These are phyloP conservation scores for Curvularia sp. DNA, from an alignment of 2,329 filamentous ascomycete genomes.

Conservation along the genomic window DNA sequence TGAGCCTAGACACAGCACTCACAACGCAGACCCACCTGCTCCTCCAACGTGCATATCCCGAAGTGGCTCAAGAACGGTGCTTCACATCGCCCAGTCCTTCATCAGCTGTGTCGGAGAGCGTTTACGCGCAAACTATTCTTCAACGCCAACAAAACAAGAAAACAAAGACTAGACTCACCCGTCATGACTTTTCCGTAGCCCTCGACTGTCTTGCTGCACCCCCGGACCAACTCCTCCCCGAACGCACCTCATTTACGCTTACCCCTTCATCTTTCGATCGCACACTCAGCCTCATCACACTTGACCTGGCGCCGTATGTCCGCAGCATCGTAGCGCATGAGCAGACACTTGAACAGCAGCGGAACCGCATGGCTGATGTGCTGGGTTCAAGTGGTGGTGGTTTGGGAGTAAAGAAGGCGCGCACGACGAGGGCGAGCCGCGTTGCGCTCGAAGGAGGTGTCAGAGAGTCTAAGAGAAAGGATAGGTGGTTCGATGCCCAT, in stretches of 20 bases:
- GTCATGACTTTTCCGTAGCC: conserved; percentile 54
- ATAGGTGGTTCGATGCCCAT: conserved; percentile 72
- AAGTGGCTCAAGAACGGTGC: background rate
- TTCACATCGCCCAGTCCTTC: background rate
- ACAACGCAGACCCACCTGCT: conserved; percentile 39
- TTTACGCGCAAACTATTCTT: conserved; percentile 41
- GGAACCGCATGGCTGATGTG: conserved; percentile 58
- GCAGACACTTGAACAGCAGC: conserved; percentile 70
- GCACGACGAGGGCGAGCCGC: conserved; percentile 76
- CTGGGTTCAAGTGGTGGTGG: background rate
- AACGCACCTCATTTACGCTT: conserved; percentile 54
- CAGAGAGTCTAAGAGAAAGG: conserved; percentile 69
- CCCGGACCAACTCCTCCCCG: conserved; percentile 37
- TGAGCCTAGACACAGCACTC: conserved; percentile 46
- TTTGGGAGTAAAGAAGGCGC: background rate
- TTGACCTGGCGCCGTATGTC: conserved; percentile 90
- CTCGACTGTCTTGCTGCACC: conserved; percentile 60
- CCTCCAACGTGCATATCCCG: conserved; percentile 24
- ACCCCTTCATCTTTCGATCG: conserved; percentile 80
- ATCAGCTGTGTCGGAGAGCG: conserved; percentile 21
- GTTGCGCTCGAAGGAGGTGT: conserved; percentile 79
- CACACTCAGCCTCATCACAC: conserved; percentile 67
- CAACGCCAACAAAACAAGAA: conserved; percentile 31
- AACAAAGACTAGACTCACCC: conserved; percentile 35
- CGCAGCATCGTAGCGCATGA: conserved; percentile 83